These are phyloP conservation scores for Debaryomyces robertsiae DNA, from an alignment of 1,139 yeast genomes.

Conservation along the genomic window DNA sequence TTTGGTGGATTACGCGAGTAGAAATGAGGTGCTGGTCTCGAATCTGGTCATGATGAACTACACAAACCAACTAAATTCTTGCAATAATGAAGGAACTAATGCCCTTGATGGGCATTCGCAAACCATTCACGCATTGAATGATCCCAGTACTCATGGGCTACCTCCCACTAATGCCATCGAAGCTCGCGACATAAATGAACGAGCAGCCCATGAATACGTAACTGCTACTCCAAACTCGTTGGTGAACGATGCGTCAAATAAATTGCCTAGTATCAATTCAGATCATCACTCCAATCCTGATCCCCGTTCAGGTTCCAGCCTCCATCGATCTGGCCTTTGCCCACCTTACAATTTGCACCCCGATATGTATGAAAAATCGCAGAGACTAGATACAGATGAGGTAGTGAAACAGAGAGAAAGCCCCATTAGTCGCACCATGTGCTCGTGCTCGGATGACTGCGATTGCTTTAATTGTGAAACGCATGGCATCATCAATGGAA, in stretches of 20 bases:
- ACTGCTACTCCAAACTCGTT: no score
- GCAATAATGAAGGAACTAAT: no score
- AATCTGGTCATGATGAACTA: constrained; percentile 1
- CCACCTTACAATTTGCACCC: no score
- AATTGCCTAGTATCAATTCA: no score
- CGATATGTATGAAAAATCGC: no score
- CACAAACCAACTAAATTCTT: not conserved
- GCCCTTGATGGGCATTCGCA: not conserved
- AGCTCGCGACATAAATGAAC: not conserved
- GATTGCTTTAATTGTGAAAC: constrained; percentile 55
- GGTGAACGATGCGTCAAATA: no score
- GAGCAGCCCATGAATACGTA: not conserved
- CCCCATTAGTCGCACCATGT: constrained; percentile 15
- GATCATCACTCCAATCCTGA: no score
- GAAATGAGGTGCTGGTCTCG: constrained; percentile 3
- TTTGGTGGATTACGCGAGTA: constrained; percentile 4
- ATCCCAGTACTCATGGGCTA: not conserved
- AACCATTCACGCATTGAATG: not conserved
- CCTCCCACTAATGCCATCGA: not conserved
- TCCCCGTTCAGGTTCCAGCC: no score
- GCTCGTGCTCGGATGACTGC: constrained; percentile 51
- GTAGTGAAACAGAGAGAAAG: constrained; percentile 2
- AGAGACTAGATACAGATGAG: no score
- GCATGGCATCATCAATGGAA: constrained; percentile 57
- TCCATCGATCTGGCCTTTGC: no score